Evolutionary conservation across 257 asterid genomes (phyloP).

Genomic region (Coffea eugenioides): DNA sequence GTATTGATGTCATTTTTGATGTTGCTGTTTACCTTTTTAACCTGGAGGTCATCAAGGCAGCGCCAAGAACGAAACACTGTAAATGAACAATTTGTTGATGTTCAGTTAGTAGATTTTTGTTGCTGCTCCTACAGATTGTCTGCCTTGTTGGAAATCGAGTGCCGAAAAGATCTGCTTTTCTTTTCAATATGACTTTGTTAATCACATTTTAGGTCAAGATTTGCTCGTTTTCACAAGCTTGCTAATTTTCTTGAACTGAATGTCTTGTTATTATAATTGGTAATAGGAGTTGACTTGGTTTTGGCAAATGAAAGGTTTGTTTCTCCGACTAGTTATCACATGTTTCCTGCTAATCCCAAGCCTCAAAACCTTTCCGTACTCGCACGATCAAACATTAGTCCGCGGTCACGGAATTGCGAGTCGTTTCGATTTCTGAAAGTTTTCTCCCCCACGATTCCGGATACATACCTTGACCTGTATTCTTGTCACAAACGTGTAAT

Average conservation of each 20-base stretch:
- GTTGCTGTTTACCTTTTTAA: neutral
- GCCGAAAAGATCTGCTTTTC: neutral
- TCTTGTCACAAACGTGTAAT: too few relatives aligned
- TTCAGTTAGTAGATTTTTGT: neutral
- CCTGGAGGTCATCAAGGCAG: neutral
- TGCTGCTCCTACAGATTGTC: neutral
- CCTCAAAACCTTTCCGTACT: too few relatives aligned
- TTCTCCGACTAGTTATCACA: neutral
- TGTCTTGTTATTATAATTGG: neutral
- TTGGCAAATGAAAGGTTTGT: neutral
- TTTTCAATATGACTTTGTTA: neutral
- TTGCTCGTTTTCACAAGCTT: neutral
- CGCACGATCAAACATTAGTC: too few relatives aligned
- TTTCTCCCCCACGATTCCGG: too few relatives aligned
- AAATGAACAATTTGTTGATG: conserved; percentile 12
- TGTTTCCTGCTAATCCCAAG: too few relatives aligned
- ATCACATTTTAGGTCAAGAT: neutral
- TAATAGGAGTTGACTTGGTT: neutral
- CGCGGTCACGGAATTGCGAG: too few relatives aligned
- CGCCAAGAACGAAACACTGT: neutral
- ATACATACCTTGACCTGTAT: too few relatives aligned
- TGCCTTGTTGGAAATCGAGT: neutral
- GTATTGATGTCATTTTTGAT: neutral
- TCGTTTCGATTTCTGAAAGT: too few relatives aligned
- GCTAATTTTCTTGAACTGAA: neutral